Evolutionary conservation across 2,329 filamentous ascomycete species (phyloP), one percentile per base, ranked within the genome.

Genomic region (Aspergillus jensenii): DNA sequence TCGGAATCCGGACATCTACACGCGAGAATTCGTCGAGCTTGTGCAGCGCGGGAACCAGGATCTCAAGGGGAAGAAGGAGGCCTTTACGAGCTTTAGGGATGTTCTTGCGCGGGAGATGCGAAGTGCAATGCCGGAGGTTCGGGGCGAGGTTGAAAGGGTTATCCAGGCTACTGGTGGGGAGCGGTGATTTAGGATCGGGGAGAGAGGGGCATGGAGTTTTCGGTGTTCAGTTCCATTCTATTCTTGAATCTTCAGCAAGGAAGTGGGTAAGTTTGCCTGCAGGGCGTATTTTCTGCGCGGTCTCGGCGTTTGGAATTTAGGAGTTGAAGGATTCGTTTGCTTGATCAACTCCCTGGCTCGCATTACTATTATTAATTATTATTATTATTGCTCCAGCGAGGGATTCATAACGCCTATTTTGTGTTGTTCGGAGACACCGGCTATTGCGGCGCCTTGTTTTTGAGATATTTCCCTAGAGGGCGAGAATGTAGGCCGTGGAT

Each of bases 1-100:
- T 17, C 82, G 85, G 21, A 88, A 88, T 66, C 86, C 85, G 7
- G 85, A 88, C 65, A 87, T 88, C 63, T 88, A 87, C 71, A 87
- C 84, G 8, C 80, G 85, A 46, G 84, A 88, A 64, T 87, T 87
- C 62, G 83, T 88, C 45, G 85, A 88, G 71, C 76, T 84, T 27
- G 83, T 86, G 8, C 85, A 87, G 74, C 78, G 81, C 60, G 81
- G 82, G 49, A 88, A 88, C 62, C 84, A 87, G 67, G 81, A 84
- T 70, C 72, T 87, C 52, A 86, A 84, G 64, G 86, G 85, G 33
- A 84, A 84, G 65, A 78, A 77, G 56, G 80, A 86, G 65, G 85
- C 84, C 1, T 87, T 86, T 71, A 79, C 78, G 11, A 72, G 77
- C 45, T 84, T 88, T 60, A 78, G 83, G 58, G 82, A 87, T 69